These are phyloP conservation scores for Cyberlindnera euphorbiae DNA, from an alignment of 805 yeast genomes.

Conservation along the genomic window DNA sequence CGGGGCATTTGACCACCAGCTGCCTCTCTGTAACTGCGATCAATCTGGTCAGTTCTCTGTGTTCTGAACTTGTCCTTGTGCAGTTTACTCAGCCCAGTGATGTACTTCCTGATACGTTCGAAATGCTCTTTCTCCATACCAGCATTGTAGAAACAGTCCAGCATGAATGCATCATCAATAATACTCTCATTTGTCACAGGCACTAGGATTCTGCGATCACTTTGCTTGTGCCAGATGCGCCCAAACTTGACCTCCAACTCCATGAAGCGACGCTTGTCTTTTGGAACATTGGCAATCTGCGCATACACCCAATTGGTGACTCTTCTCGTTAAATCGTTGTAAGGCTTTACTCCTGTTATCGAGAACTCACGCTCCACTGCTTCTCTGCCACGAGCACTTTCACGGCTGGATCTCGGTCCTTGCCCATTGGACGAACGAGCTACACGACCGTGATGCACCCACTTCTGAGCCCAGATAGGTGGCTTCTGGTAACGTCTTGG, in stretches of 20 bases:
- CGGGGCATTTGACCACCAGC: conserved; percentile 61
- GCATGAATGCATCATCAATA: conserved; percentile 43
- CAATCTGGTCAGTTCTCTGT: conserved; percentile 59
- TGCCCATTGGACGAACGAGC: not conserved
- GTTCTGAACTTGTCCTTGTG: conserved; percentile 52
- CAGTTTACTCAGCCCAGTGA: conserved; percentile 48
- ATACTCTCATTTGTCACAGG: conserved; percentile 69
- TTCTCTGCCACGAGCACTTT: not conserved
- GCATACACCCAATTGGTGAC: conserved; percentile 90
- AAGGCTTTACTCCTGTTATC: conserved; percentile 70
- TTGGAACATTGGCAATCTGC: conserved; percentile 60
- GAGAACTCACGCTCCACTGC: conserved; percentile 24
- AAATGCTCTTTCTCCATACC: conserved; percentile 62
- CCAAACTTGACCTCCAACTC: conserved; percentile 79
- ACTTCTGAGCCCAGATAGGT: conserved; percentile 83
- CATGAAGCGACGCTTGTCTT: conserved; percentile 45
- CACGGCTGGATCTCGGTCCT: not conserved
- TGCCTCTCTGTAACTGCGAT: conserved; percentile 57
- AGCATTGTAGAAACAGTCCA: conserved; percentile 55
- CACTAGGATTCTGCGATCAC: conserved; percentile 57
- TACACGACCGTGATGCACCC: conserved; percentile 40
- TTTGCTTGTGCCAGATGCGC: conserved; percentile 55
- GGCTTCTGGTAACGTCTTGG: conserved; percentile 60
- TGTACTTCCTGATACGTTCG: conserved; percentile 48
- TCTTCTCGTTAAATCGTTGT: conserved; percentile 75